Base-by-base conservation (phyloP, 208 protist genomes). In the Leishmania lainsoni region DNA sequence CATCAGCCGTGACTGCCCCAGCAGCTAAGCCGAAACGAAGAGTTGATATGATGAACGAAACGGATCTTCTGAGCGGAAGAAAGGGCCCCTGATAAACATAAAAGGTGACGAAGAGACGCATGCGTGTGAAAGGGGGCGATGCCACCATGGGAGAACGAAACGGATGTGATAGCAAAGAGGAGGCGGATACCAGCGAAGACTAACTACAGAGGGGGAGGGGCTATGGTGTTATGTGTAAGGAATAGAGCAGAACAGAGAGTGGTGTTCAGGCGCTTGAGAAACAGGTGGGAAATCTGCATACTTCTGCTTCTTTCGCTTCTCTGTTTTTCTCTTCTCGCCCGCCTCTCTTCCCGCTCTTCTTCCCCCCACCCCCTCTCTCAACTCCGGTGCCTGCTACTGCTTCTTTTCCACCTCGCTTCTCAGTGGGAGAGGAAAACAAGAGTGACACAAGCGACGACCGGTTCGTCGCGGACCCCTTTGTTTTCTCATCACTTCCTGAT, bases 1-100 rank as follows among this genome's bases (percentile, higher is more conserved):
- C 89, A 86, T 97, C n/a, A 92, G 87, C 84, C 89, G 95, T 52
- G 92, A 93, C 45, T 98, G 95, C 89, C 89, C 93, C 42, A 85
- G 66, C 74, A 77, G 61, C 48, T 79, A 71, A 56, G 49, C 29
- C 66, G 22, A 58, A 75, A 45, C n/a, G 71, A 61, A 20, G 14
- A 42, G 52, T 14, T 26, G 29, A 35, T n/a, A 32, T 22, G 0
- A 51, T 51, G 10, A 77, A 48, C 74, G 52, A 77, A 59, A 65
- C 74, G 74, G 74, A 68, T 65, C 17, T 52, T 39, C 39, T 56
- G 26, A 51, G 35, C 14, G 56, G 17, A 66, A 9, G 56, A 16
- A 49, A 14, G 72, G 17, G 48, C 16, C 17, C 45, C 22, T 8
- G 42, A 52, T 54, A 52, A 73, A 54, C 17, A 9, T 49, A 76